phyloP scores from a whole-genome alignment of 2,329 filamentous ascomycete genomes.

The Westerdykella ornata region DNA sequence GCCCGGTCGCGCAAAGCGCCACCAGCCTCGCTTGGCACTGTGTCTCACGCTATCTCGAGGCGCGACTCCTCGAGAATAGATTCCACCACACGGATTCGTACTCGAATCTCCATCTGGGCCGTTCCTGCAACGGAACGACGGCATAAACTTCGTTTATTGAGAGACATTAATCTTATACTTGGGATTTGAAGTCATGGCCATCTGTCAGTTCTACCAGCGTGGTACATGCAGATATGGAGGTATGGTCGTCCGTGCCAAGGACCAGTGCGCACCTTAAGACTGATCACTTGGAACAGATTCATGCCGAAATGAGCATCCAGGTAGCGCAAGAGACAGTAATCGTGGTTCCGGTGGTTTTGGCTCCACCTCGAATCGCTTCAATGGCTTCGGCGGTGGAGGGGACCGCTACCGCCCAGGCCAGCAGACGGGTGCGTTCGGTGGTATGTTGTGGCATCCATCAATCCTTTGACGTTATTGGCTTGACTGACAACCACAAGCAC shows the following conservation, averaged over 20 bases:
- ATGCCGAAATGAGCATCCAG: conserved; percentile 56
- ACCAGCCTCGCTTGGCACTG: conserved; percentile 2
- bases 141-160: no score
- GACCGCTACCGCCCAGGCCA: conserved; percentile 31
- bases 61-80: no score
- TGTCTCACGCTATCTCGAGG: no score
- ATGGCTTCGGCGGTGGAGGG: conserved; percentile 38
- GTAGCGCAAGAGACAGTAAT: conserved; percentile 26
- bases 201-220: conserved; percentile 60
- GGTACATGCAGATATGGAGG: conserved; percentile 61
- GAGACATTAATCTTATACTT: no score
- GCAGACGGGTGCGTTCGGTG: conserved; percentile 33
- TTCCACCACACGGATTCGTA: no score
- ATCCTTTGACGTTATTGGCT: not conserved
- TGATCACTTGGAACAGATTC: conserved; percentile 39
- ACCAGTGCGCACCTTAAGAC: no score
- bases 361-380: conserved; percentile 51
- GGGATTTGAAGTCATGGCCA: conserved; percentile 26
- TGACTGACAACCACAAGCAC: not conserved
- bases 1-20: conserved; percentile 5
- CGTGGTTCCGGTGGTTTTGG: conserved; percentile 19
- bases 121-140: no score
- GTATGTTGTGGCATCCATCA: conserved; percentile 25
- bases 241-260: conserved; percentile 29
- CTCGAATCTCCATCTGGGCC: no score